Percentiles rank a stretch among this genome's conserved stretches.
phyloP scores from a whole-genome alignment of 2,329 filamentous ascomycete genomes.

The Zymoseptoria ardabiliae region DNA sequence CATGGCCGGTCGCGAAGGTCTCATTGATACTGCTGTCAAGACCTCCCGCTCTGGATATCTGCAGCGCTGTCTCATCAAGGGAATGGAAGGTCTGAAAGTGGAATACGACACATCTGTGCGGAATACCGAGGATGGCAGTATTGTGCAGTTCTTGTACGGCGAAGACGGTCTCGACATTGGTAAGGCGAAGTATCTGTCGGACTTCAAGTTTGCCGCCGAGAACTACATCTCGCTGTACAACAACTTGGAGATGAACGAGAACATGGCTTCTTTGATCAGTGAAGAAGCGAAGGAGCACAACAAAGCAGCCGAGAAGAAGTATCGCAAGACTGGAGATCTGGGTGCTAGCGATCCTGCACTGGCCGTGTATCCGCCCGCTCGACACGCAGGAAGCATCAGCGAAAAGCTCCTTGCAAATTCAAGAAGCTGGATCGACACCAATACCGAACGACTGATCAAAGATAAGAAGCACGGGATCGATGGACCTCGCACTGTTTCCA shows the following conservation, averaged over 20 bases:
- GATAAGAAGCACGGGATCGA: slow-evolving; percentile 50
- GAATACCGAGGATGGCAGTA: slow-evolving; percentile 75
- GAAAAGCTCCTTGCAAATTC: slow-evolving; percentile 73
- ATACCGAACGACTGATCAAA: slow-evolving; percentile 54
- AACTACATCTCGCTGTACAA: slow-evolving; percentile 77
- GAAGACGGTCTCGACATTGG: slow-evolving; percentile 93
- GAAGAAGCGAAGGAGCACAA: slow-evolving; percentile 58
- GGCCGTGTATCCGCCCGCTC: slow-evolving; percentile 65
- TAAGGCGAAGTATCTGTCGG: slow-evolving; percentile 82
- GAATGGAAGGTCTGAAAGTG: slow-evolving; percentile 89
- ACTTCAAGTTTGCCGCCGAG: slow-evolving; percentile 83
- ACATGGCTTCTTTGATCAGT: slow-evolving; percentile 50
- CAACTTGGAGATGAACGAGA: slow-evolving; percentile 59
- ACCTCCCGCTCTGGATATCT: slow-evolving; percentile 95
- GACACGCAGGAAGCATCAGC: slow-evolving; percentile 77
- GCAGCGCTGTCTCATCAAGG: slow-evolving; percentile 95
- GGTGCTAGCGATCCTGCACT: slow-evolving; percentile 69
- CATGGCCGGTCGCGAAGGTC: slow-evolving; percentile 96
- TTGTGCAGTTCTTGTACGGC: slow-evolving; percentile 93
- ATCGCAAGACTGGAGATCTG: slow-evolving; percentile 62
- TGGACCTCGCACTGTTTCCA: slow-evolving; percentile 38
- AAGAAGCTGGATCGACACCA: slow-evolving; percentile 69
- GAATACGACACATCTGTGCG: slow-evolving; percentile 92
- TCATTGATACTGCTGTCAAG: slow-evolving; percentile 98
- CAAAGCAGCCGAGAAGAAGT: slow-evolving; percentile 67